phyloP scores from a whole-genome alignment of 805 yeast species.

The Yarrowia keelungensis region DNA sequence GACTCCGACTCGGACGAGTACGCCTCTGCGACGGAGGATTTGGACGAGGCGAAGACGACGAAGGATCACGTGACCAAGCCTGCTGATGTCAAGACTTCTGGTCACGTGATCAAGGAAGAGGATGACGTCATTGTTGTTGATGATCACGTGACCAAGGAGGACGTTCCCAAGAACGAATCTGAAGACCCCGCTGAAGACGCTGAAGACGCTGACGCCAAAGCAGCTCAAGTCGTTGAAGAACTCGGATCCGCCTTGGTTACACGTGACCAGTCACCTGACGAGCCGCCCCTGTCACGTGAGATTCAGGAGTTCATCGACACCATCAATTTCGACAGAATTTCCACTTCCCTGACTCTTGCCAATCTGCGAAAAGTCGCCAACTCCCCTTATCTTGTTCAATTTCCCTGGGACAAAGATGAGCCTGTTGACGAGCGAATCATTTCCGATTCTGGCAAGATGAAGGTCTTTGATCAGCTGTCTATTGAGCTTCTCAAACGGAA shows the following conservation, averaged over 20 bases:
- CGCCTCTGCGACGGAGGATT: slow-evolving; percentile 1
- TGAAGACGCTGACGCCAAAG: no score
- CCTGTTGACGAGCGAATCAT: slow-evolving; percentile 55
- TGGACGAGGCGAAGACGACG: neutral
- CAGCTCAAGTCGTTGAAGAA: no score
- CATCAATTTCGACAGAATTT: neutral
- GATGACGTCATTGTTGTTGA: no score
- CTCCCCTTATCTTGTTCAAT: slow-evolving; percentile 83
- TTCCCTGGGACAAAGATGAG: slow-evolving; percentile 67
- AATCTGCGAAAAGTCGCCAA: slow-evolving; percentile 49
- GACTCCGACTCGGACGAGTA: slow-evolving; percentile 14
- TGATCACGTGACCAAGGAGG: no score
- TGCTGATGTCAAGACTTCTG: no score
- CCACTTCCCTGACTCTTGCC: neutral
- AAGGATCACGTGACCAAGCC: no score
- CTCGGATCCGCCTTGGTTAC: no score
- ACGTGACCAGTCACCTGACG: neutral
- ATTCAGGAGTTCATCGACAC: neutral
- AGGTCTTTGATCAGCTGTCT: slow-evolving; percentile 68
- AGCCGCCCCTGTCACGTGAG: neutral
- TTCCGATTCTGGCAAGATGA: slow-evolving; percentile 75
- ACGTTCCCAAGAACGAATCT: no score
- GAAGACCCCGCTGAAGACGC: no score
- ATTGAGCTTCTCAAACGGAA: slow-evolving; percentile 56
- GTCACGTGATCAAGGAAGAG: no score